Evolutionary conservation across 2,329 filamentous ascomycete genomes (phyloP), one percentile per base, ranked within the genome.

Genomic region (Raffaelea albimanens): DNA sequence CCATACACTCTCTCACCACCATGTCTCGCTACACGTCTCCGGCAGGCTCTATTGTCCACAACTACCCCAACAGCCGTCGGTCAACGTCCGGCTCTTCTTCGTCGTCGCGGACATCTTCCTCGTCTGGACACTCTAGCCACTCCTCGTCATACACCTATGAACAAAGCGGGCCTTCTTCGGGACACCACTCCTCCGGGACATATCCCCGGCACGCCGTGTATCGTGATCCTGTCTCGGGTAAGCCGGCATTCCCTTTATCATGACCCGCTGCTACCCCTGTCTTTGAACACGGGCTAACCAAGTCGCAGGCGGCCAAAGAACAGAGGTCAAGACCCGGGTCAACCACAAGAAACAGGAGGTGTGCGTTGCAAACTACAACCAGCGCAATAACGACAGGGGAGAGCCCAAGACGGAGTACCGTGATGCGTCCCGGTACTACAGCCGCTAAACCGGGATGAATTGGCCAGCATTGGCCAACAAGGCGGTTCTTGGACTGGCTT

Each of bases 381-480:
- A 51, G 40, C 34, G 43, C 20, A 43, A n/a, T 36, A 42, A 39
- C 22, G 43, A 42, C 38, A 29, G 31, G 2, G 22, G 25, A 11
- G 51, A 53, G 38, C 51, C 51, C 4, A 44, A 14, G n/a, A 33
- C 43, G 4, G 40, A 43, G 16, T 53, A 51, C 29, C 44, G 49
- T 14, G 43, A 49, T 40, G 51, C 51, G 3, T 53, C 52, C 5
- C 38, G 49, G 31, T 52, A 52, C 41, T 46, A 46, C 34, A 33
- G 20, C 22, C 45, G 39, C 21, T 38, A 16, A 38, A 16, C 13
- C 14, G 25, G 25, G 7, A 29, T 29, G 25, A 13, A 7, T 29
- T 29, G 13, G 25, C 25, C 13, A 7, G 25, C 25, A 29, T 13
- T 7, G 7, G 25, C 25, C 25, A 13, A 13, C 7, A n/a, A n/a